Percentiles rank a stretch among this genome's conserved stretches.
Conservation (phyloP, 2,329 filamentous ascomycete species). For the Hypoxylon sp. region DNA sequence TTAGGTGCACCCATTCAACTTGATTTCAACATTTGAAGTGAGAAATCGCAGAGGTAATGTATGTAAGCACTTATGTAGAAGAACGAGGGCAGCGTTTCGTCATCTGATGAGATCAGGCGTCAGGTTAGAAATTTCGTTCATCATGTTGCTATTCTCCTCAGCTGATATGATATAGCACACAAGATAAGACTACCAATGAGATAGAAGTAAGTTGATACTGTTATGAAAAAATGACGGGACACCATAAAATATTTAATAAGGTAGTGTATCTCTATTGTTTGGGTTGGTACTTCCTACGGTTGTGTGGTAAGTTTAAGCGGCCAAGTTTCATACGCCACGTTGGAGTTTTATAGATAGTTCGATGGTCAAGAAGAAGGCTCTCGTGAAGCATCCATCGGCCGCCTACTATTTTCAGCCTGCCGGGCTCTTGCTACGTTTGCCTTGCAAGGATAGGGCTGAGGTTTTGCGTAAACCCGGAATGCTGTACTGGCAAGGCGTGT, state of each 20-base stretch:
- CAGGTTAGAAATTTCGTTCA: slow-evolving; percentile 1
- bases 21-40: slow-evolving; percentile 2
- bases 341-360: not conserved
- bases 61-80: not conserved
- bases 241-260: not conserved
- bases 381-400: not conserved
- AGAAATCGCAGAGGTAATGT: not conserved
- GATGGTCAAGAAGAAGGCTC: not conserved
- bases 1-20: not conserved
- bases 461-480: not conserved
- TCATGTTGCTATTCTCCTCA: not conserved
- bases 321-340: slow-evolving; percentile 14
- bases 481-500: not conserved
- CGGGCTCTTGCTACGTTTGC: slow-evolving; percentile 15
- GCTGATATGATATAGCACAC: not conserved
- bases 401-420: not conserved
- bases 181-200: not conserved
- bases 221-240: no score
- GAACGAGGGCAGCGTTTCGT: not conserved
- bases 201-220: not conserved
- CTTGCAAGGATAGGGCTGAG: slow-evolving; percentile 13
- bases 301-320: not conserved
- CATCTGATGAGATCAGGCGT: not conserved
- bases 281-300: not conserved
- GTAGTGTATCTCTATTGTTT: not conserved